A percentile compares a stretch with the other conserved stretches of the same genome.
phyloP scores from a whole-genome alignment of 306 rosid species.

The Lotus japonicus region DNA sequence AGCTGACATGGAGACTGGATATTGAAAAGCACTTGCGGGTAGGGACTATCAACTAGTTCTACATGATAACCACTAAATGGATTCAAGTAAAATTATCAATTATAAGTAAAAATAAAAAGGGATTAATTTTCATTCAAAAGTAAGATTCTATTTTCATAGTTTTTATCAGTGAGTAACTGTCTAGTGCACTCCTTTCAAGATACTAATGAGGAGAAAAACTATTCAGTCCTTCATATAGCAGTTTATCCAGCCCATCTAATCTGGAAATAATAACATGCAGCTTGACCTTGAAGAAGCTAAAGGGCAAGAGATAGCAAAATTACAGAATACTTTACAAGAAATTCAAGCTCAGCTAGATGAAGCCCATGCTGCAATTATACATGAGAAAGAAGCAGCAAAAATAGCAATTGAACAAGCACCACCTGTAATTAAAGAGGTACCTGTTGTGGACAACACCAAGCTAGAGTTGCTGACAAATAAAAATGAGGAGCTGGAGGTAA shows the following conservation, averaged over 20 bases:
- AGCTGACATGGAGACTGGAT: conserved; percentile 80
- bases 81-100: not conserved
- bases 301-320: conserved; percentile 63
- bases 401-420: conserved; percentile 84
- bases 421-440: conserved; percentile 79
- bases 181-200: not conserved
- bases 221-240: not conserved
- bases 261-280: conserved; percentile 32
- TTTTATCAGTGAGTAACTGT: not conserved
- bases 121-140: not conserved
- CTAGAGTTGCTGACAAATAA: conserved; percentile 58
- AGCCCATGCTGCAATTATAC: conserved; percentile 58
- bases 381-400: conserved; percentile 79
- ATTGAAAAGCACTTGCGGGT: conserved; percentile 81
- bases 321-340: conserved; percentile 56
- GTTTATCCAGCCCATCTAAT: conserved; percentile 7
- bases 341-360: conserved; percentile 66
- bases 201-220: conserved; percentile 2
- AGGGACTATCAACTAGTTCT: conserved; percentile 19
- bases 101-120: not conserved
- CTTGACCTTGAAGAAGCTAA: conserved; percentile 81
- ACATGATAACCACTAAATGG: not conserved
- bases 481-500: conserved; percentile 67
- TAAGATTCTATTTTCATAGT: not conserved
- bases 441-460: conserved; percentile 67